phyloP scores from a whole-genome alignment of 805 yeast genomes.

The Cyberlindnera xishuangbannaensis region DNA sequence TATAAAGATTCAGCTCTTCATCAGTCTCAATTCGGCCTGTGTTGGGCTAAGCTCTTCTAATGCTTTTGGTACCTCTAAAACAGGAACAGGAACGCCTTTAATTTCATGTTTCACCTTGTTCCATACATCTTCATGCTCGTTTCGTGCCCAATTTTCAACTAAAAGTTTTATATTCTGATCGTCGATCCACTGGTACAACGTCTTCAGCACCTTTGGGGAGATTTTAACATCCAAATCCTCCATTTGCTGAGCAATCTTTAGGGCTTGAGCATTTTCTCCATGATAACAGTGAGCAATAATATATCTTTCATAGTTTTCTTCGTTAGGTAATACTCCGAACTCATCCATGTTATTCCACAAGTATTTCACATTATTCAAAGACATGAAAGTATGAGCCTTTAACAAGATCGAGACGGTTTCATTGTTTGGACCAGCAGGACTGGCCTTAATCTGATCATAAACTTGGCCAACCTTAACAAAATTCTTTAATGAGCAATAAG shows the following conservation, averaged over 20 bases:
- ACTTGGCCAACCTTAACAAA: conserved; percentile 50
- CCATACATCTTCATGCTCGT: conserved; percentile 34
- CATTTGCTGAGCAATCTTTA: conserved; percentile 42
- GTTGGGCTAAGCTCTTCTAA: conserved; percentile 13
- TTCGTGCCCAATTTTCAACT: conserved; percentile 32
- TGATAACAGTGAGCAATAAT: conserved; percentile 66
- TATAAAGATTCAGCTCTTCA: conserved; percentile 6
- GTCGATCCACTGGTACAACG: conserved; percentile 40
- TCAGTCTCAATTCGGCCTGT: conserved; percentile 11
- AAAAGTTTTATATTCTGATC: conserved; percentile 13
- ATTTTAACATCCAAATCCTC: conserved; percentile 41
- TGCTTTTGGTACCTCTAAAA: conserved; percentile 3
- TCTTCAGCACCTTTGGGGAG: conserved; percentile 38
- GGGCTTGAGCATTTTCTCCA: conserved; percentile 53
- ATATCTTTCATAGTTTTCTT: conserved; percentile 50
- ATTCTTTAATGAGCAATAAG: conserved; percentile 55
- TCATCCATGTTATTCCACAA: conserved; percentile 53
- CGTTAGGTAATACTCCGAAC: conserved; percentile 47
- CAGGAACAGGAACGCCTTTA: conserved; percentile 4
- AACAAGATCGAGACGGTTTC: conserved; percentile 65
- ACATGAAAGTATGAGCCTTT: conserved; percentile 49
- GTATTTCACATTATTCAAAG: conserved; percentile 49
- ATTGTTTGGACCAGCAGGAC: conserved; percentile 46
- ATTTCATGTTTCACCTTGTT: conserved; percentile 23
- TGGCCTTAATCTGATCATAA: conserved; percentile 54